phyloP scores from a whole-genome alignment of 306 rosid species.

The Prinsepia uniflora region DNA sequence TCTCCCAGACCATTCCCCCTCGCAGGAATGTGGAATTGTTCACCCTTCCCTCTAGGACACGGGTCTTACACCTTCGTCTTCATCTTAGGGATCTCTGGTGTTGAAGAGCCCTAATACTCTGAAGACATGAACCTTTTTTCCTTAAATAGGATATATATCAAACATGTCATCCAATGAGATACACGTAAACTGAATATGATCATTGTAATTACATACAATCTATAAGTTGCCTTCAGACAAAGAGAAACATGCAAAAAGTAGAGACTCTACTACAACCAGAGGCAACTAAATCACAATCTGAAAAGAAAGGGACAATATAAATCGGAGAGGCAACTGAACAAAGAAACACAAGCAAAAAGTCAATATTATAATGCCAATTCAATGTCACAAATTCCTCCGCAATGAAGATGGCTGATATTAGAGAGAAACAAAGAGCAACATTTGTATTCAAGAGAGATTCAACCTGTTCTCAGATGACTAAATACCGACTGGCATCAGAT shows the following conservation, averaged over 20 bases:
- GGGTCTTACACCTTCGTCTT: no score
- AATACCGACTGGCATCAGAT: neutral
- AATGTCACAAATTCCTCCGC: slow-evolving; percentile 2
- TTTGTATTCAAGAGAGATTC: neutral
- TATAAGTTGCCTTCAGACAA: neutral
- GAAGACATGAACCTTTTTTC: no score
- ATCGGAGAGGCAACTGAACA: neutral
- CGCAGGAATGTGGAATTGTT: no score
- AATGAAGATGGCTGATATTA: slow-evolving; percentile 10
- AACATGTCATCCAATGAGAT: no score
- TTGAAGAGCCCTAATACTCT: no score
- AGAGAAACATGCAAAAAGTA: no score
- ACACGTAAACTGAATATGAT: no score
- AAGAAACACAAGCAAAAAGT: neutral
- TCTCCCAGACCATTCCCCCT: no score
- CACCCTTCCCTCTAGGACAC: no score
- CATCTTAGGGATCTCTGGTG: no score
- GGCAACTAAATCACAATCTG: neutral
- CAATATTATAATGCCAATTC: slow-evolving; percentile 1
- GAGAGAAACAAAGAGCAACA: slow-evolving; percentile 1
- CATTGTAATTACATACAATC: no score
- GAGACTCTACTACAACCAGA: neutral
- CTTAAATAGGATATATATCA: no score
- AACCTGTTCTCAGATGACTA: neutral
- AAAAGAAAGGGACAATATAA: neutral